Evolutionary conservation across 2,329 filamentous ascomycete species (phyloP), one percentile per base, ranked within the genome.

Genomic region (Colletotrichum sp.): DNA sequence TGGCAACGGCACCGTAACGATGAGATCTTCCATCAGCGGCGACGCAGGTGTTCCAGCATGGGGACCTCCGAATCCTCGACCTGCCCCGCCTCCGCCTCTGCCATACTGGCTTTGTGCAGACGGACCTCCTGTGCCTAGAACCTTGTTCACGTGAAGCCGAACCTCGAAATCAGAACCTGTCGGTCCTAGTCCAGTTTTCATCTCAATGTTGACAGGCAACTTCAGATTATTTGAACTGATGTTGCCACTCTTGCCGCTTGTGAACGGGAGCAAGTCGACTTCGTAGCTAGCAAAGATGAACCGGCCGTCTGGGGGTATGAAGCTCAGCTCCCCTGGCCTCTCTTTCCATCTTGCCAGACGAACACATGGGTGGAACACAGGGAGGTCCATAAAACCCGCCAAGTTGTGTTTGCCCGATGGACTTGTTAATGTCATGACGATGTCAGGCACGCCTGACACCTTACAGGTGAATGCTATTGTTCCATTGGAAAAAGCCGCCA

Each of bases 341-440:
- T 98, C 95, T 80, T 93, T 93, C 97, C 97, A 99, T 78, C 93
- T 91, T n/a, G 94, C 94, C 5, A 99, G 87, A 21, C 97, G 91
- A 10, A 99, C 97, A 81, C 97, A 99, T 1, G 97, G 97, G 83
- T 99, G 97, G 80, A 99, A 99, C 1, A 98, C 96, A 2, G 96
- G 97, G 3, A 98, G 87, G 78, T 98, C 94, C 83, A 99, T 92
- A 43, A 96, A 90, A 77, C 91, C 92, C 18, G 88, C 90, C 65
- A 98, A 89, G 67, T 93, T 93, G 81, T 94, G 93, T 78, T 93
- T 94, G n/a, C 95, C 94, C 2, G 95, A 95, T 0, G 95, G 94
- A 3, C 95, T 94, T 1, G 93, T 94, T 32, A 99, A 89, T 16
- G 91, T 94, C 12, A 99, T 87, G 21, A 95, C 84, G n/a, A 99